Base-by-base conservation (phyloP, 192 early-diverging fungal genomes). In the Backusella sp. region DNA sequence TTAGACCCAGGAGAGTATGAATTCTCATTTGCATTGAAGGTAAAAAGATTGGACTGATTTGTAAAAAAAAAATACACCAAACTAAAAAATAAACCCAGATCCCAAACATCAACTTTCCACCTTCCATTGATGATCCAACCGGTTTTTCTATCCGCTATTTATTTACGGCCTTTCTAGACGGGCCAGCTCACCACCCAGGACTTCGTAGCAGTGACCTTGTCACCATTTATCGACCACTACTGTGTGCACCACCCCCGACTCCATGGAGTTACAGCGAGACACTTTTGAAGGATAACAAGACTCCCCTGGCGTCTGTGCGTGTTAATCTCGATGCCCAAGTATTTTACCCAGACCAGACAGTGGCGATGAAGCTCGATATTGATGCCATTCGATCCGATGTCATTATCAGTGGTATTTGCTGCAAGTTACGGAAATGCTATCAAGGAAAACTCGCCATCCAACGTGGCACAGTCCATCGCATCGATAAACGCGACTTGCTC, bases 101-200 rank as follows among this genome's bases (percentile, higher is more conserved):
- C 37, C 83, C 81, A 9, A 79, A 79, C 66, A 74, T 85, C 21
- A 82, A 85, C 35, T 82, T 77, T 70, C 84, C 81, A 17, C 78
- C 81, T 42, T 85, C 78, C 1, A 72, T 83, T 35, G 84, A 85
- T 53, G 84, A 83, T 17, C 81, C 77, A 15, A 32, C 70, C 6
- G 74, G 76, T 9, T 83, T 78, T 59, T 74, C 39, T 11, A 72
- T 82, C 39, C 69, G 75, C 21, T 80, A 83, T 42, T 66, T 80
- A 41, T 80, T 75, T 79, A 68, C 78, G 56, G 84, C 81, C 11
- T 71, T 74, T 19, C 28, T 78, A 0, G 81, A 85, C 30, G 81
- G 81, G 23, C 84, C 84, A 5, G 81, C 52, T 0, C 26, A 75
- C 0, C 77, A 75, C 14, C 74, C 74, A 9, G 81, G 81, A 3